phyloP scores from a whole-genome alignment of 768 basidiomycete species.

The Hericium erinaceus region DNA sequence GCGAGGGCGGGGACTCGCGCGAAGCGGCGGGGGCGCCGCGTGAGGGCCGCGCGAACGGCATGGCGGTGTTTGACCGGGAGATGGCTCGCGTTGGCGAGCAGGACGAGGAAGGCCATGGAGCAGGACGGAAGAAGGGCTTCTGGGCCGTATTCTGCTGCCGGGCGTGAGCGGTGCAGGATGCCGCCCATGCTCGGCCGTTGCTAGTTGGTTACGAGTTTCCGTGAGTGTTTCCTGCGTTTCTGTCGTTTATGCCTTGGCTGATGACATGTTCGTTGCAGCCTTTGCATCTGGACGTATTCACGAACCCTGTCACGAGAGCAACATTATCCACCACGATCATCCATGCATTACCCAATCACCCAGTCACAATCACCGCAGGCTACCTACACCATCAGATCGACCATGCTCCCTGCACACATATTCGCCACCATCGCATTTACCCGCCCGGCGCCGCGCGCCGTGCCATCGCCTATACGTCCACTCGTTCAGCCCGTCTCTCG shows the following conservation, averaged over 20 bases:
- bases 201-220: too few species aligned
- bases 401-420: background rate
- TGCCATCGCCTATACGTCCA: background rate
- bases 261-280: background rate
- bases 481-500: background rate
- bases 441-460: background rate
- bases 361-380: constrained; percentile 1
- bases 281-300: constrained; percentile 1
- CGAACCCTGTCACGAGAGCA: constrained; percentile 5
- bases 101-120: constrained; percentile 46
- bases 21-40: constrained; percentile 24
- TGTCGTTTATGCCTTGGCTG: too few species aligned
- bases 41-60: constrained; percentile 34
- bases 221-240: too few species aligned
- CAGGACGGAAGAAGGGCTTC: constrained; percentile 52
- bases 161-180: constrained; percentile 27
- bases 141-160: constrained; percentile 64
- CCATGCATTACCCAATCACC: background rate
- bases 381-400: background rate
- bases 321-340: background rate
- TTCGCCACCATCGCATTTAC: background rate
- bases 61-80: constrained; percentile 61
- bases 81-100: constrained; percentile 49
- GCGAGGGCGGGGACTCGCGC: constrained; percentile 19
- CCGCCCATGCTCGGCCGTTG: too few species aligned